Conservation (phyloP, 176 grass and related monocot genomes). For the Miscanthus lutarioriparius region DNA sequence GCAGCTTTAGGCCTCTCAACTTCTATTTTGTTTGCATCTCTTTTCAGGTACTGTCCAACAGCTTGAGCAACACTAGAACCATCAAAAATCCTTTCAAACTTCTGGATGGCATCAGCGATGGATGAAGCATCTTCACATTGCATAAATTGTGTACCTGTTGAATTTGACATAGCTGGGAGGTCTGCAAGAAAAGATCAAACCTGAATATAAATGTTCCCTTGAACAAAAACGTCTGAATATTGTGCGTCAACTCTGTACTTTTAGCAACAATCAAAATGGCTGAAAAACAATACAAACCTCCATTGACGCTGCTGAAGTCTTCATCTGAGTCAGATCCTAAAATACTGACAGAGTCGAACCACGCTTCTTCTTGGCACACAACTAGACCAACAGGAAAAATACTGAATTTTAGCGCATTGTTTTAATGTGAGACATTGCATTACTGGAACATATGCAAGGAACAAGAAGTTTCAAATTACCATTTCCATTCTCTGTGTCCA, state of each 20-base stretch:
- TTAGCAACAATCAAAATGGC: conserved; percentile 1
- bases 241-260: background rate
- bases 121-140: conserved; percentile 67
- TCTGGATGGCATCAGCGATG: conserved; percentile 57
- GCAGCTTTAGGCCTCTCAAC: conserved; percentile 37
- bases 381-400: conserved; percentile 49
- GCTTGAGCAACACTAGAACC: conserved; percentile 47
- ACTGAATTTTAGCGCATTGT: background rate
- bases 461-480: conserved; percentile 42
- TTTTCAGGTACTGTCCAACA: conserved; percentile 61
- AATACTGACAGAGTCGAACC: conserved; percentile 90
- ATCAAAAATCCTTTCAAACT: conserved; percentile 58
- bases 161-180: conserved; percentile 44
- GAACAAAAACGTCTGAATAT: background rate
- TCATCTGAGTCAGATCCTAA: conserved; percentile 94
- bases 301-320: conserved; percentile 87
- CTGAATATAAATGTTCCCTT: background rate
- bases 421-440: background rate
- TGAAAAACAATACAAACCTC: conserved; percentile 57
- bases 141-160: conserved; percentile 48
- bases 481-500: conserved; percentile 73
- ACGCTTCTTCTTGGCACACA: conserved; percentile 86
- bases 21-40: conserved; percentile 52
- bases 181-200: conserved; percentile 56
- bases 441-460: conserved; percentile 9